Evolutionary conservation across 2,329 filamentous ascomycete genomes (phyloP), one percentile per base, ranked within the genome.

Genomic region (Cladosporium sphaerospermum): DNA sequence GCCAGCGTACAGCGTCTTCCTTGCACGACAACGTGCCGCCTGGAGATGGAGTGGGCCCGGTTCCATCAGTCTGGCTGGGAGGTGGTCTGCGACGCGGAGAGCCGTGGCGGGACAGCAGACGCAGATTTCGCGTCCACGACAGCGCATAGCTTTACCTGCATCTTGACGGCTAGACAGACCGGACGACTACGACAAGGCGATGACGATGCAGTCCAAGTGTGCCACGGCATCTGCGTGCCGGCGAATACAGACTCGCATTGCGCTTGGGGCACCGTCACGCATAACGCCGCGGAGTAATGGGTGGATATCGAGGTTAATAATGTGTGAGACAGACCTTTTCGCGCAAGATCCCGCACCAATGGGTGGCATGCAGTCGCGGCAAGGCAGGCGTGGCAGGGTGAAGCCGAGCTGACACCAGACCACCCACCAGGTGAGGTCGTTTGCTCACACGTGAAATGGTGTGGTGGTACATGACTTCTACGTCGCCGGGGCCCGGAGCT

Each of bases 391-490:
- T 28, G 23, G 23, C 14, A 41, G 39, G 6, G 14, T 41, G 14
- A 14, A 28, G 23, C 13, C 11, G 39, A 18, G 13, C 13, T 16
- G 13, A 16, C 39, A 18, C n/a, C 10, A 11, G 4, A 14, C 34
- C 34, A 37, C 34, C 10, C 34, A 37, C 11, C 34, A 37, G 10
- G 34, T 13, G 34, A 37, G 14, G 39, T 18, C 39, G 23, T 28
- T 41, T 31, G 13, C 23, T 18, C 14, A 33, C 32, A 19, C 4
- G 44, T 45, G 14, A 19, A 28, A 28, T 28, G 23, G 31, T 36
- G 37, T 37, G 16, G 45, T 48, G 45, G 34, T 37, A 47, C 45
- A 47, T 47, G 45, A 31, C 36, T 46, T 36, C 32, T 36, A 16
- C 23, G 18, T 33, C 36, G 44, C 44, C 44, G 36, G 36, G 23